A percentile compares a stretch with the other conserved stretches of the same genome.
Evolutionary conservation across 2,329 filamentous ascomycete species (phyloP).

Genomic region (Coniella vitis): DNA sequence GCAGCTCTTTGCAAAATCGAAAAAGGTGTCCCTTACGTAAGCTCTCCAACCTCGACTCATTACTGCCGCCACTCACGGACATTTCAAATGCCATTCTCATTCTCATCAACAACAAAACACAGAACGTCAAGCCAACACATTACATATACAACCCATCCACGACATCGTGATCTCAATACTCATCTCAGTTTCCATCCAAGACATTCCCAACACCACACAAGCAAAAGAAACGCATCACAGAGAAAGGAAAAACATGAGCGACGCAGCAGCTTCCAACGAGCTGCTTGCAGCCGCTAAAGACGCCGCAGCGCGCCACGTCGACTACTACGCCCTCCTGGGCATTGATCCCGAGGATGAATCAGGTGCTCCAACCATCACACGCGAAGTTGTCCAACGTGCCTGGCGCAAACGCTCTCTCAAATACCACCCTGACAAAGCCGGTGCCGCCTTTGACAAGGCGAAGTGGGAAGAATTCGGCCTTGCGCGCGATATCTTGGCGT

Average conservation of each 20-base stretch:
- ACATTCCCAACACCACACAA: background rate
- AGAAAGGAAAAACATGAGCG: conserved; percentile 7
- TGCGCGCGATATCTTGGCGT: conserved; percentile 76
- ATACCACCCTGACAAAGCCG: conserved; percentile 89
- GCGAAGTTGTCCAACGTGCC: conserved; percentile 60
- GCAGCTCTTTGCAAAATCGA: background rate
- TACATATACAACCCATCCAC: too few relatives aligned
- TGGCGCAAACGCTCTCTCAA: conserved; percentile 83
- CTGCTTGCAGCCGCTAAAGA: conserved; percentile 48
- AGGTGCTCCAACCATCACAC: conserved; percentile 47
- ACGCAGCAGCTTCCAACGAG: conserved; percentile 31
- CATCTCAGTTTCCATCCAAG: background rate
- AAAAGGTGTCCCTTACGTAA: conserved; percentile 4
- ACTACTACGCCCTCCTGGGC: conserved; percentile 73
- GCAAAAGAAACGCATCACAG: background rate
- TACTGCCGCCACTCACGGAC: background rate
- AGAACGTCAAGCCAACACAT: background rate
- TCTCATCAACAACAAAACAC: background rate
- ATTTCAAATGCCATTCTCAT: background rate
- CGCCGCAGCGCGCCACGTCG: conserved; percentile 54
- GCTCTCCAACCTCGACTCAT: background rate
- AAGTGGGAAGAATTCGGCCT: conserved; percentile 82
- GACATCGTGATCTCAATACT: too few relatives aligned
- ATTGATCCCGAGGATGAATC: too few relatives aligned
- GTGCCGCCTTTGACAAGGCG: conserved; percentile 64